Evolutionary conservation across 352 stramenopile species (phyloP).

Genomic region (Phytophthora agathidicida): DNA sequence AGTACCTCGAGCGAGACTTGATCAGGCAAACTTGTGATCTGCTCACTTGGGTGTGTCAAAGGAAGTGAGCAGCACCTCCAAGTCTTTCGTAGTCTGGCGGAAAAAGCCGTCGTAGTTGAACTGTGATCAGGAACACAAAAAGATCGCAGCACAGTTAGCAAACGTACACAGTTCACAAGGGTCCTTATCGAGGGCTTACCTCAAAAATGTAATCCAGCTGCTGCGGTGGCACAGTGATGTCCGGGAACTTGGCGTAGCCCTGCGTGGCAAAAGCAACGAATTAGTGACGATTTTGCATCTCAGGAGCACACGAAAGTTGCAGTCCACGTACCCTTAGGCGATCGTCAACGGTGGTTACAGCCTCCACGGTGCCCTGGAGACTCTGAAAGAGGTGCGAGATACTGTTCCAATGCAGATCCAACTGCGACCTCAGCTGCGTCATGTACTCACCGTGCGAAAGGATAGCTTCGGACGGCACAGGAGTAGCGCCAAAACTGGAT

Average conservation of each 20-base stretch:
- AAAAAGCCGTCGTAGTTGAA: constrained; percentile 90
- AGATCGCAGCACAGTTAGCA: constrained; percentile 17
- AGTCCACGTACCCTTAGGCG: constrained; percentile 66
- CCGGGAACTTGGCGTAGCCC: constrained; percentile 73
- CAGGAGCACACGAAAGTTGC: neutral
- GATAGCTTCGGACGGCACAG: constrained; percentile 71
- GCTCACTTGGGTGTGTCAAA: constrained; percentile 40
- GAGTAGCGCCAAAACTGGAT: constrained; percentile 64
- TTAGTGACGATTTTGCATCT: neutral
- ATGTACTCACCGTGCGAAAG: constrained; percentile 88
- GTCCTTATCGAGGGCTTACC: constrained; percentile 34
- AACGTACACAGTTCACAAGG: neutral
- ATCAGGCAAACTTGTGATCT: constrained; percentile 1
- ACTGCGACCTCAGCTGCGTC: constrained; percentile 83
- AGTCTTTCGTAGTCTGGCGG: constrained; percentile 76
- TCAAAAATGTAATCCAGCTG: constrained; percentile 92
- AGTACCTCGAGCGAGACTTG: neutral
- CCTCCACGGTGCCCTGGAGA: constrained; percentile 73
- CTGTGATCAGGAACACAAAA: constrained; percentile 40
- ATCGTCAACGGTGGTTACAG: constrained; percentile 63
- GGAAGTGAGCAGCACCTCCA: constrained; percentile 64
- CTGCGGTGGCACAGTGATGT: constrained; percentile 72
- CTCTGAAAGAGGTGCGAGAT: constrained; percentile 84
- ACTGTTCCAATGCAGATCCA: constrained; percentile 90
- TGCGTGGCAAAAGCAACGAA: constrained; percentile 26